Evolutionary conservation across 1,284 basidiomycete species (phyloP), one percentile per base, ranked within the genome.

Genomic region (Wolfiporia cocos): DNA sequence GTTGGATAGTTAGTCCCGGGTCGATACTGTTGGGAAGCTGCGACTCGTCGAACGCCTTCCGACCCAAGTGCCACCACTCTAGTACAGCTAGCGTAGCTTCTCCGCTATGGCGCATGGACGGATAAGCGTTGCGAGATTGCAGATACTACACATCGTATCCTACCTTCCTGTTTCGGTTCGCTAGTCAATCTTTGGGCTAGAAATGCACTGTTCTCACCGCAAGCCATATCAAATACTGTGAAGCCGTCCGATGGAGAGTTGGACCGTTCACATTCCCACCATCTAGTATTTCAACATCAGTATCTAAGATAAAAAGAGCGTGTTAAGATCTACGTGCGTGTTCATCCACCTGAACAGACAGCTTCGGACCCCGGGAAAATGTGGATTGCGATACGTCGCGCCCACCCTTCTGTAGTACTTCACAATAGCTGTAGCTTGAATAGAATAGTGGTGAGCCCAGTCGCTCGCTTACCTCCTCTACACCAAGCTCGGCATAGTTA

Each of bases 381-480:
- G 84, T 0, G 83, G 82, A 52, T 86, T 87, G 18, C 82, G 74
- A 58, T 86, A 86, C 7, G 73, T 76, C 15, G 74, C 63, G 11
- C 75, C 74, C 2, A 84, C 79, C 63, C 76, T 63, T 41, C 58
- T 62, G 48, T 66, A 67, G 46, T 74, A 74, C 71, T 74, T 42
- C 30, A 34, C 20, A 11, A n/a, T 12, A 10, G 15, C n/a, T 26
- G 22, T 31, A 34, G 12, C n/a, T 29, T 18, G 32, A 22, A 18
- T 12, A 18, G 17, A 5, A 23, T 9, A 10, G 17, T 36, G 34
- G 20, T 21, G 34, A 10, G 7, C 20, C 10, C 9, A n/a, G n/a
- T n/a, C n/a, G n/a, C n/a, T 21, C 7, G 42, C 64, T 6, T 58
- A 80, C 78, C 59, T 82, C 73, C 46, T 75, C 75, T 3, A 86